Conservation (phyloP, 2,329 filamentous ascomycete genomes). For the Penicillium vulpinum region DNA sequence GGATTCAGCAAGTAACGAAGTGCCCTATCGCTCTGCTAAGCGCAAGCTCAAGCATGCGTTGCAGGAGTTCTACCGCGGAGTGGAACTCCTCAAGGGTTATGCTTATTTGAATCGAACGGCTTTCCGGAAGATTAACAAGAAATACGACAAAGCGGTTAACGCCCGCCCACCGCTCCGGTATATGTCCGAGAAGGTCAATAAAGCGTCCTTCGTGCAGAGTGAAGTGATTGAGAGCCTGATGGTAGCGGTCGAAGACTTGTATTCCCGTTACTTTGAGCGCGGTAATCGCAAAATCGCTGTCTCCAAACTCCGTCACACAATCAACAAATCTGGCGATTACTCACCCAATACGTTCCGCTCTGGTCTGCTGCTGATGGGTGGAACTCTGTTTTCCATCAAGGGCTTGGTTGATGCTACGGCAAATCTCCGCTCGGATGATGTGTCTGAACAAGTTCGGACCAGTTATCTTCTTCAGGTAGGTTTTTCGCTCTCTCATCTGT, state of each 20-base stretch:
- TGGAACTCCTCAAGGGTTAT: constrained; percentile 91
- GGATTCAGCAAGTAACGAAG: constrained; percentile 53
- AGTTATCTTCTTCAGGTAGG: constrained; percentile 68
- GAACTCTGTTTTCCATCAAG: constrained; percentile 65
- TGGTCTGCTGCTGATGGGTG: constrained; percentile 67
- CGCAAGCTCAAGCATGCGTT: constrained; percentile 86
- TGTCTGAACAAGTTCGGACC: constrained; percentile 54
- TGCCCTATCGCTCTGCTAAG: constrained; percentile 85
- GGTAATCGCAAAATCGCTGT: constrained; percentile 91
- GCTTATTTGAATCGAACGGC: constrained; percentile 86
- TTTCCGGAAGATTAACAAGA: constrained; percentile 97
- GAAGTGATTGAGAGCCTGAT: constrained; percentile 80
- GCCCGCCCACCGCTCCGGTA: constrained; percentile 76
- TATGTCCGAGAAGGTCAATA: constrained; percentile 88
- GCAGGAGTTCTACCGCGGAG: constrained; percentile 87
- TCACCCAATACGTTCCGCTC: constrained; percentile 61
- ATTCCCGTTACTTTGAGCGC: constrained; percentile 89
- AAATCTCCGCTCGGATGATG: constrained; percentile 53
- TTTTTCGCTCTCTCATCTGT: constrained; percentile 8
- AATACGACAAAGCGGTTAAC: constrained; percentile 89
- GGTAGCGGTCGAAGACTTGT: constrained; percentile 80
- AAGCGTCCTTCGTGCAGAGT: constrained; percentile 87
- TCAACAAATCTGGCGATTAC: constrained; percentile 59
- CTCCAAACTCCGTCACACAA: constrained; percentile 77
- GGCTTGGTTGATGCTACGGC: constrained; percentile 62